Evolutionary conservation across 164 flowering plant genomes (phyloP).

Genomic region (Vitis rupestris): DNA sequence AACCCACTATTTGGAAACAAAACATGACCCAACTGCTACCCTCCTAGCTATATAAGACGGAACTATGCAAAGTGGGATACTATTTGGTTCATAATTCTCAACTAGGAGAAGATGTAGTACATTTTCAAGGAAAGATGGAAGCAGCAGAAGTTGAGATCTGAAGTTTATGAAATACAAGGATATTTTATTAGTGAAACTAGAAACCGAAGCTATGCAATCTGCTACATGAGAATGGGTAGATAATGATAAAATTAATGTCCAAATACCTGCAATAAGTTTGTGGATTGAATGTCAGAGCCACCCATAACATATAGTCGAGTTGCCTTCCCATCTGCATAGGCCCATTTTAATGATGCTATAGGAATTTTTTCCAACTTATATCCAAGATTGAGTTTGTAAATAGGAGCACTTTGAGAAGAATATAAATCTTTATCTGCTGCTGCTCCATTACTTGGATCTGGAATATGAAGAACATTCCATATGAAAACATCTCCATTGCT

Average conservation of each 20-base stretch:
- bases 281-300: constrained; percentile 33
- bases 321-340: constrained; percentile 64
- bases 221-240: not conserved
- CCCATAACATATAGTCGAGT: constrained; percentile 76
- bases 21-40: no score
- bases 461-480: constrained; percentile 50
- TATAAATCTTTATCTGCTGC: constrained; percentile 23
- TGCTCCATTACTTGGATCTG: constrained; percentile 28
- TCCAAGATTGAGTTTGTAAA: constrained; percentile 74
- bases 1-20: no score
- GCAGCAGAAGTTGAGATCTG: not conserved
- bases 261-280: constrained; percentile 71
- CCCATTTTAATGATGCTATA: constrained; percentile 66
- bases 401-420: constrained; percentile 43
- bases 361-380: constrained; percentile 81
- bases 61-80: not conserved
- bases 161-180: not conserved
- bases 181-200: not conserved
- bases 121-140: not conserved
- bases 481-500: constrained; percentile 72
- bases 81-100: not conserved
- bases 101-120: not conserved
- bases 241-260: not conserved
- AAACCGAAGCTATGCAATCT: not conserved
- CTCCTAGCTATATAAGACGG: not conserved